Percentiles rank a stretch among this genome's conserved stretches.
These are phyloP conservation scores for Balakata baccata DNA, from an alignment of 345 rosid genomes.

Conservation along the genomic window DNA sequence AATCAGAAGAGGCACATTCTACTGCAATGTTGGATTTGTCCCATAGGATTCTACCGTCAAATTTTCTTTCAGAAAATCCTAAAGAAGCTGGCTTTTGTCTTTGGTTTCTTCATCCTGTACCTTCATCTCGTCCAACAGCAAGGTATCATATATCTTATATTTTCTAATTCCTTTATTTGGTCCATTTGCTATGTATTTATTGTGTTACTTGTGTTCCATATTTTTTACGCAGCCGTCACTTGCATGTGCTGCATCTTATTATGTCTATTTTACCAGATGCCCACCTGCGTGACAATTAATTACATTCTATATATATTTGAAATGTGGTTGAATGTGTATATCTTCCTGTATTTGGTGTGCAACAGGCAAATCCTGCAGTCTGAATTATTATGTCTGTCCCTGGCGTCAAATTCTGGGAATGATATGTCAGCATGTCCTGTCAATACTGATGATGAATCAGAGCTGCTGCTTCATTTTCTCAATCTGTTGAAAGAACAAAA, in stretches of 20 bases:
- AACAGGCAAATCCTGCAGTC: constrained; percentile 23
- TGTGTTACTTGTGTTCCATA: background rate
- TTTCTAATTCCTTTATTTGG: too few relatives aligned
- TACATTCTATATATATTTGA: background rate
- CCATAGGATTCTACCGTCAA: constrained; percentile 57
- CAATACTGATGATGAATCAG: constrained; percentile 9
- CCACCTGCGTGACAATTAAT: too few relatives aligned
- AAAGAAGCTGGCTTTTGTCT: constrained; percentile 82
- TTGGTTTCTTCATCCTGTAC: constrained; percentile 82
- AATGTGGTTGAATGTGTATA: background rate
- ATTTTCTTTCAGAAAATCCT: constrained; percentile 54
- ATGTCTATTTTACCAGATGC: background rate
- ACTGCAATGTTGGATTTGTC: constrained; percentile 56
- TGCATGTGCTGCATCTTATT: background rate
- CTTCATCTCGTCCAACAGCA: constrained; percentile 64
- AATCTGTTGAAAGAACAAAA: constrained; percentile 3
- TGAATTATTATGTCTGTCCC: constrained; percentile 4
- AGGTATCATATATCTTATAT: constrained; percentile 39
- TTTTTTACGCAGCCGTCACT: background rate
- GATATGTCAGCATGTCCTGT: constrained; percentile 1
- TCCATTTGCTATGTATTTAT: background rate
- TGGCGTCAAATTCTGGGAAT: background rate
- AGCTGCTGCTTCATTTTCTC: constrained; percentile 15
- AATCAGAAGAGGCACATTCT: constrained; percentile 47
- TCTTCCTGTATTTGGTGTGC: constrained; percentile 6